These are phyloP conservation scores for Seminavis robusta DNA, from an alignment of 108 stramenopile species.

Conservation along the genomic window DNA sequence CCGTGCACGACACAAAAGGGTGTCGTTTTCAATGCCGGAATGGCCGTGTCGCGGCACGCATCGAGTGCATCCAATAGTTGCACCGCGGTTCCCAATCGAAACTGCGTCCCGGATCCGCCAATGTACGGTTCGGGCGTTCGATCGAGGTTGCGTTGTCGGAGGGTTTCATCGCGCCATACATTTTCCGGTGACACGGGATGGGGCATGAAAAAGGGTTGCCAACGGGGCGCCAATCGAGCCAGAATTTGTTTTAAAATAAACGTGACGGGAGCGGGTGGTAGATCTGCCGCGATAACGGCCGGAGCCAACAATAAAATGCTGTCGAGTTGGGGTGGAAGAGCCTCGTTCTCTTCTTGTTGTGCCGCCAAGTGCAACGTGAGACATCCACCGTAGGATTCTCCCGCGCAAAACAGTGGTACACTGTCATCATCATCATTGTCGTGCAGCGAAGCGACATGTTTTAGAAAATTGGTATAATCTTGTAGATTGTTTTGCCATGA, in stretches of 20 bases:
- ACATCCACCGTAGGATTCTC: constrained; percentile 49
- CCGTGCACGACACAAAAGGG: constrained; percentile 53
- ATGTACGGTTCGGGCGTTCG: constrained; percentile 17
- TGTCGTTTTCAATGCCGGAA: constrained; percentile 33
- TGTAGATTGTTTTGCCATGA: constrained; percentile 28
- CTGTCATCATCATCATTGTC: constrained; percentile 9
- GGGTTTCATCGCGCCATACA: constrained; percentile 39
- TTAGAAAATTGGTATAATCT: constrained; percentile 33
- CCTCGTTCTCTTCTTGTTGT: constrained; percentile 32
- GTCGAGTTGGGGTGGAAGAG: constrained; percentile 23
- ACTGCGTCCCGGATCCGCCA: constrained; percentile 27
- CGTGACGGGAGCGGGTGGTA: constrained; percentile 41
- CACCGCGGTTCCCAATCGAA: constrained; percentile 49
- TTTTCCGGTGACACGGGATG: constrained; percentile 45
- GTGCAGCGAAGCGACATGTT: no score
- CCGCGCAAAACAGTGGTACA: constrained; percentile 35
- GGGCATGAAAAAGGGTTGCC: constrained; percentile 62
- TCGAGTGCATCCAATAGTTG: constrained; percentile 35
- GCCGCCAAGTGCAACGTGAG: constrained; percentile 29
- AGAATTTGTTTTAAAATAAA: constrained; percentile 24
- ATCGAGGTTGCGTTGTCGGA: background rate
- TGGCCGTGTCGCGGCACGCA: constrained; percentile 25
- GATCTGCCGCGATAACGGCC: constrained; percentile 43
- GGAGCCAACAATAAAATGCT: constrained; percentile 33
- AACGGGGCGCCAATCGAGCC: constrained; percentile 36